Conservation (phyloP, 345 rosid genomes). For the Excoecaria cochinchinensis region DNA sequence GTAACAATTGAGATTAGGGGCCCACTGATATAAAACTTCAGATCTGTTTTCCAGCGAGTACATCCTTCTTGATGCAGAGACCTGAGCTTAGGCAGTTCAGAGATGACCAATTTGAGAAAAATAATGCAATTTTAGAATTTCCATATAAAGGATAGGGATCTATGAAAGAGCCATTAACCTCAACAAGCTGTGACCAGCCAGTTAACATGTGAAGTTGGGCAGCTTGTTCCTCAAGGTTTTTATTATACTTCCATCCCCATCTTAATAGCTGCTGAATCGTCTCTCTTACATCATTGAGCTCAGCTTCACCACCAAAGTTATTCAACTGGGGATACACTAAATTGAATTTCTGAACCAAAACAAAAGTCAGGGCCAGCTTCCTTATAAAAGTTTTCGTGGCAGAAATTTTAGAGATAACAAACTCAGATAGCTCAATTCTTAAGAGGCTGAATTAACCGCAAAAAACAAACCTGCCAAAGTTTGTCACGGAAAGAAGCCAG, state of each 20-base stretch:
- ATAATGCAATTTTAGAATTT: not conserved
- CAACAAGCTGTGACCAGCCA: slow-evolving; percentile 93
- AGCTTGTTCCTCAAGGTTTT: slow-evolving; percentile 95
- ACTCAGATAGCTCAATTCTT: not conserved
- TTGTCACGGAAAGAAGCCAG: slow-evolving; percentile 69
- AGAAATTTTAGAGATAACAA: slow-evolving; percentile 1
- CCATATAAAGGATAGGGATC: not conserved
- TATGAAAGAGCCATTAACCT: slow-evolving; percentile 50
- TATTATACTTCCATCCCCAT: slow-evolving; percentile 97
- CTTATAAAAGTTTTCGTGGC: slow-evolving; percentile 4
- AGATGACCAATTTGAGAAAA: not conserved
- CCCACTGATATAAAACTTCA: slow-evolving; percentile 80
- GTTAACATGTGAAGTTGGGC: slow-evolving; percentile 98
- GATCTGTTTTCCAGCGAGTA: slow-evolving; percentile 67
- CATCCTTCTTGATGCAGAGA: slow-evolving; percentile 78
- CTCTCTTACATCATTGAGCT: slow-evolving; percentile 78
- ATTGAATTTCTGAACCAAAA: slow-evolving; percentile 57
- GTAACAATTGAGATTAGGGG: slow-evolving; percentile 13
- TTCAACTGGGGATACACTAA: slow-evolving; percentile 60
- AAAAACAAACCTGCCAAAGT: slow-evolving; percentile 70
- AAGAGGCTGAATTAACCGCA: not conserved
- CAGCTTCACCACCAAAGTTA: slow-evolving; percentile 58
- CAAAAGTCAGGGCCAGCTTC: slow-evolving; percentile 21
- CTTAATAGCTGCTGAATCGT: slow-evolving; percentile 75
- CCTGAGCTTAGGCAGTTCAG: slow-evolving; percentile 37